phyloP scores from a whole-genome alignment of 805 yeast species.

The Wickerhamomyces subpelliculosus region DNA sequence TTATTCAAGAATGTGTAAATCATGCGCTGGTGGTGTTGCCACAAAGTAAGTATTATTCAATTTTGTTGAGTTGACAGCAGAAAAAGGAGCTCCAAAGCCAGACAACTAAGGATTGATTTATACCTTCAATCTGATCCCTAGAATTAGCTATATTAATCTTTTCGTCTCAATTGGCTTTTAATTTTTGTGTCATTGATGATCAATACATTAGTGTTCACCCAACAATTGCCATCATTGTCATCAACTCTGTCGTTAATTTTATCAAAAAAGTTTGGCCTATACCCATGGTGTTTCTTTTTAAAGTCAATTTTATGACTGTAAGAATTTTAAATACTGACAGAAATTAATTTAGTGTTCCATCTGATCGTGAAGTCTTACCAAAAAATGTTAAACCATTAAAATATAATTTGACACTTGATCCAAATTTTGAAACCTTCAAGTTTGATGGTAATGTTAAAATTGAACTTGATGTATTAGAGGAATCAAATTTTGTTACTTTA shows the following conservation, averaged over 20 bases:
- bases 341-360: conserved; percentile 14
- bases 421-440: conserved; percentile 51
- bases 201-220: too few species aligned
- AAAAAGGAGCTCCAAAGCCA: too few species aligned
- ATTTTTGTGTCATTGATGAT: too few species aligned
- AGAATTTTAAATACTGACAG: conserved; percentile 8
- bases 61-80: too few species aligned
- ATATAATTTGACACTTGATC: conserved; percentile 63
- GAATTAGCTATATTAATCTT: too few species aligned
- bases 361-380: conserved; percentile 45
- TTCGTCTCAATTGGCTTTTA: too few species aligned
- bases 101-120: background rate
- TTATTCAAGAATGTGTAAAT: conserved; percentile 7
- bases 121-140: background rate
- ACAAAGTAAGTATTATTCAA: conserved; percentile 11
- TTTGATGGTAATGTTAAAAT: conserved; percentile 50
- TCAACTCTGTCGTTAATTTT: too few species aligned
- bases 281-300: too few species aligned
- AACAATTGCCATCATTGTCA: too few species aligned
- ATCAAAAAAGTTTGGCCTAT: too few species aligned
- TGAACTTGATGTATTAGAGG: conserved; percentile 45
- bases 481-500: conserved; percentile 40
- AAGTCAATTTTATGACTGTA: too few species aligned
- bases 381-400: conserved; percentile 62
- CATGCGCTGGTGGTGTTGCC: conserved; percentile 8